A percentile compares a stretch with the other conserved stretches of the same genome.
These are phyloP conservation scores for Lodderomyces parapsilosis DNA, from an alignment of 1,139 yeast species.

Conservation along the genomic window DNA sequence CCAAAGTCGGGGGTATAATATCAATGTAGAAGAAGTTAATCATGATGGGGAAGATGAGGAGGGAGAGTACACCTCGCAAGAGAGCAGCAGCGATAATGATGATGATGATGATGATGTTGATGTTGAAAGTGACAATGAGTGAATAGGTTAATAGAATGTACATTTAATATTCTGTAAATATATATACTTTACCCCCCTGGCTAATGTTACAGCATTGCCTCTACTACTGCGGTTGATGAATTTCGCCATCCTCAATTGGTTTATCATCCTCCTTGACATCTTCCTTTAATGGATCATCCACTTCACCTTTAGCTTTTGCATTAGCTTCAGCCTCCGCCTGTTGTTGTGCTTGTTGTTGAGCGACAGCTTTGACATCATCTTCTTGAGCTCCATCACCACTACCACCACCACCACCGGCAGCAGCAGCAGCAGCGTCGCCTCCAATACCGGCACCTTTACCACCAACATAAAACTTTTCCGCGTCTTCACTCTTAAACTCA, in stretches of 20 bases:
- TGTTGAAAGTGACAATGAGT: slow-evolving; percentile 2
- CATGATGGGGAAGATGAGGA: slow-evolving; percentile 21
- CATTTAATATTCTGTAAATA: not conserved
- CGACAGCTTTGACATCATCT: not conserved
- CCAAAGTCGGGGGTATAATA: slow-evolving; percentile 55
- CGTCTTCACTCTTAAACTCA: slow-evolving; percentile 1
- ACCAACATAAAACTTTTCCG: not conserved
- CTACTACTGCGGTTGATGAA: slow-evolving; percentile 1
- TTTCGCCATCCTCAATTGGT: not conserved
- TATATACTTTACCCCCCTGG: slow-evolving; percentile 1
- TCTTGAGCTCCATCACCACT: not conserved
- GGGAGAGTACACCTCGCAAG: slow-evolving; percentile 9
- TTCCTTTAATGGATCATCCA: slow-evolving; percentile 3
- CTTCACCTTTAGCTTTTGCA: not conserved
- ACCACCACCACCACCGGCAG: not conserved
- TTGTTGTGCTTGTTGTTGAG: slow-evolving; percentile 1
- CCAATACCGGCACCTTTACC: not conserved
- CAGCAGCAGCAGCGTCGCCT: not conserved
- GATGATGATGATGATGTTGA: slow-evolving; percentile 6
- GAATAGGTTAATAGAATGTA: not conserved
- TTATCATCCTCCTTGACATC: slow-evolving; percentile 1
- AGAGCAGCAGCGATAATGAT: slow-evolving; percentile 6
- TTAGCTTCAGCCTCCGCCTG: slow-evolving; percentile 1
- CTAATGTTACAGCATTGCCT: no score
- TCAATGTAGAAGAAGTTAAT: slow-evolving; percentile 49